Base-by-base conservation (phyloP, 495 filamentous ascomycete species). In the Poronia punctata region DNA sequence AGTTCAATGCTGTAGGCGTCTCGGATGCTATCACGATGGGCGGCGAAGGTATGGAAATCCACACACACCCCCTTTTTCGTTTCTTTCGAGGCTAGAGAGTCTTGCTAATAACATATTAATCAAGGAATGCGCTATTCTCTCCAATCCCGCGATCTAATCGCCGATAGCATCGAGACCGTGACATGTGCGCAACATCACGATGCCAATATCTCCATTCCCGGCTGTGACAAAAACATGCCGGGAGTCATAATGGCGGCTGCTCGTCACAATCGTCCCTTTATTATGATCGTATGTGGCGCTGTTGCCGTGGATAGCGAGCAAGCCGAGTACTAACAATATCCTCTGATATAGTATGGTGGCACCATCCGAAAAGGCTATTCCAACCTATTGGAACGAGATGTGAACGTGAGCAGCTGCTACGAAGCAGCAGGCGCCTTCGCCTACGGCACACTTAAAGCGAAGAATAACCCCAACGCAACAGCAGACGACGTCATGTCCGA, bases 151-250 rank as follows among this genome's bases (percentile, higher is more conserved):
- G 92, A 98, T 44, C 80, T 96, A 38, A 98, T 98, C 50, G 92
- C 92, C 41, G 92, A 98, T 59, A 86, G 80, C 52, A 85, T 98
- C 45, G 90, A 98, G 61, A 88, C 86, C 1, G 84, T 93, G 4
- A 94, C 88, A 1, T 92, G 85, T 51, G 83, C 83, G 5, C 82
- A 86, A 59, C 82, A 79, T 38, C 88, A 98, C 59, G 92, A 98
- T 50, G 92, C 92, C 39, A 93, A 88, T 56, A 89, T 98, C 52
- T 78, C 86, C 17, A 90, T 98, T 47, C 88, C 92, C 1, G 92
- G 92, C 7, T 98, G 92, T 56, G 92, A 98, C 62, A 98, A 98
- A 71, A 98, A 98, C 52, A 98, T 98, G 92, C 92, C 92, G 1
- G 92, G 92, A 43, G 70, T 75, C 3, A 51, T 77, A 29, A 77